Conservation (phyloP, 768 basidiomycete species). For the Termitomyces titanicus region DNA sequence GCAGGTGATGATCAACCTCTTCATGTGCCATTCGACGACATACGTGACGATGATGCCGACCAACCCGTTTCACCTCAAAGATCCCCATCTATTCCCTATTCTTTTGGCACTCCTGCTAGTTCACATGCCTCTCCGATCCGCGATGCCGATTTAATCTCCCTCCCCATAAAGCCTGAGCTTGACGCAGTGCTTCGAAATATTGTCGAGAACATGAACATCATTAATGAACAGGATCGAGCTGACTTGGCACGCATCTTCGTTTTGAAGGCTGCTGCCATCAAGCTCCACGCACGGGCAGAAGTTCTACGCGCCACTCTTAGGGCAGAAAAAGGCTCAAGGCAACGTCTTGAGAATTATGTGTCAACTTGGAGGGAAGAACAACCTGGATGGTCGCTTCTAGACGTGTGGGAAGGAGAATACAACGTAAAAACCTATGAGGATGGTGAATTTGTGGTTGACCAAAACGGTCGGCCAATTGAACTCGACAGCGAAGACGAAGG, state of each 20-base stretch:
- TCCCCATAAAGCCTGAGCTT: not conserved
- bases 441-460: not conserved
- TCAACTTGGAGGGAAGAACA: constrained; percentile 9
- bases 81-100: not conserved
- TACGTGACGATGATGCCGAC: not conserved
- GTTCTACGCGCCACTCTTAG: constrained; percentile 6
- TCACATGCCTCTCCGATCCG: constrained; percentile 5
- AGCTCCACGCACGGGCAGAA: constrained; percentile 8
- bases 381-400: constrained; percentile 14
- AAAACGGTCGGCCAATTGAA: not conserved
- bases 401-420: constrained; percentile 16
- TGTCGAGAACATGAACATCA: constrained; percentile 13
- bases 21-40: not conserved
- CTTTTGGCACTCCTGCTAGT: constrained; percentile 17
- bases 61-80: not conserved
- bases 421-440: not conserved
- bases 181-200: constrained; percentile 9
- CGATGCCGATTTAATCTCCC: not conserved
- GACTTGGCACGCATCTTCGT: constrained; percentile 6
- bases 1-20: not conserved
- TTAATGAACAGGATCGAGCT: constrained; percentile 6
- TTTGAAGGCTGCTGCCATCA: constrained; percentile 4
- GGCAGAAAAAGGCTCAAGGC: constrained; percentile 13
- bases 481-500: not conserved
- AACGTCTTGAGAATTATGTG: constrained; percentile 16